Evolutionary conservation across 495 filamentous ascomycete species (phyloP).

Genomic region (Penicillium angulare): DNA sequence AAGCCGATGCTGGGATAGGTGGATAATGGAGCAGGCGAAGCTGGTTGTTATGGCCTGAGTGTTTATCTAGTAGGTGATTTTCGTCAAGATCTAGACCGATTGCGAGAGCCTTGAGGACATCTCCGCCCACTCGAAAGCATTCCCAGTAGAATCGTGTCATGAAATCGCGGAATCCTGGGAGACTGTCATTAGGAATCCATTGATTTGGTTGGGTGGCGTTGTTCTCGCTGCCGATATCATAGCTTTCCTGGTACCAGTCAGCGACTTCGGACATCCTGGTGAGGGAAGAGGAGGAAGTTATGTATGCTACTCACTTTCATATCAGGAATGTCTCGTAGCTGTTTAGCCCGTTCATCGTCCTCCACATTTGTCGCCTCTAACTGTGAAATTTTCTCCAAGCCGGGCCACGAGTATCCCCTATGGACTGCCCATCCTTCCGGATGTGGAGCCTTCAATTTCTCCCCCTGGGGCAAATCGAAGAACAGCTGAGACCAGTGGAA

Average conservation of each 20-base stretch:
- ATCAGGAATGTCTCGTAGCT: constrained; percentile 37
- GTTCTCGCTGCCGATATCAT: constrained; percentile 62
- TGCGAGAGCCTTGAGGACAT: constrained; percentile 53
- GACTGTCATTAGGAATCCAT: constrained; percentile 56
- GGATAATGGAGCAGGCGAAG: constrained; percentile 67
- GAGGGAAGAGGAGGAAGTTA: too few species aligned
- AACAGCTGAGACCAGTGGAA: constrained; percentile 53
- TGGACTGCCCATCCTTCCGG: constrained; percentile 56
- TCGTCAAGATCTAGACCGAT: constrained; percentile 49
- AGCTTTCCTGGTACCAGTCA: constrained; percentile 52
- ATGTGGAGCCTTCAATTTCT: constrained; percentile 58
- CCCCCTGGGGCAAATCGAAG: constrained; percentile 43
- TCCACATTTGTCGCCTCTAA: constrained; percentile 46
- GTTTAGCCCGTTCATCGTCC: constrained; percentile 30
- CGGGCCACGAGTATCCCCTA: constrained; percentile 64
- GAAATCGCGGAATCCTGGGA: constrained; percentile 61
- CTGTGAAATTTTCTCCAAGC: constrained; percentile 62
- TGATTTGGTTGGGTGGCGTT: constrained; percentile 59
- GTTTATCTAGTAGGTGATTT: constrained; percentile 50
- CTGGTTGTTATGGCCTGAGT: constrained; percentile 60
- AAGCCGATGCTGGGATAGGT: constrained; percentile 46
- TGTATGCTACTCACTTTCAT: constrained; percentile 34
- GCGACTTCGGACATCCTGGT: too few species aligned
- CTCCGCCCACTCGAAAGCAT: constrained; percentile 41
- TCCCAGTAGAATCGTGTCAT: constrained; percentile 58